These are phyloP conservation scores for Hypoxylon trugodes DNA, from an alignment of 495 filamentous ascomycete genomes.

Conservation along the genomic window DNA sequence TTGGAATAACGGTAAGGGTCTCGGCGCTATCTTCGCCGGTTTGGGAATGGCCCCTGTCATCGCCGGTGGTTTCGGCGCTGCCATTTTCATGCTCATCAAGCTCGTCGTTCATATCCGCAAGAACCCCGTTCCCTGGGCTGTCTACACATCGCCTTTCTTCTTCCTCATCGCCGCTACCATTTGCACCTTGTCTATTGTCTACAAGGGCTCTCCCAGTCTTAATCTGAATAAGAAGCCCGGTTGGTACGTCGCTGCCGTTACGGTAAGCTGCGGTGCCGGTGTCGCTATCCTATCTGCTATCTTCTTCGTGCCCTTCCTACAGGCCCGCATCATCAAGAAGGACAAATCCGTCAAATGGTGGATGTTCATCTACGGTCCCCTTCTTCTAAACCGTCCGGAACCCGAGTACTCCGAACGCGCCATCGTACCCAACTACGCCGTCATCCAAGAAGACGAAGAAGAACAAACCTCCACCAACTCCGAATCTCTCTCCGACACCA, in stretches of 20 bases:
- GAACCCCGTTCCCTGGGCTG: slow-evolving; percentile 64
- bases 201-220: slow-evolving; percentile 69
- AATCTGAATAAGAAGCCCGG: slow-evolving; percentile 62
- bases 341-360: slow-evolving; percentile 64
- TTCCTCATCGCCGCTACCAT: slow-evolving; percentile 66
- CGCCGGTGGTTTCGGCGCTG: slow-evolving; percentile 62
- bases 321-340: slow-evolving; percentile 63
- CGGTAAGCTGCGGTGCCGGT: slow-evolving; percentile 61
- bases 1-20: slow-evolving; percentile 66
- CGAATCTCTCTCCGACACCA: slow-evolving; percentile 30
- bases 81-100: slow-evolving; percentile 70
- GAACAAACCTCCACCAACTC: slow-evolving; percentile 22
- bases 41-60: slow-evolving; percentile 69
- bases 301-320: slow-evolving; percentile 68
- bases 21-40: slow-evolving; percentile 68
- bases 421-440: slow-evolving; percentile 49
- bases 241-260: slow-evolving; percentile 65
- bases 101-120: slow-evolving; percentile 63
- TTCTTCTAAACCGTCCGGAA: slow-evolving; percentile 58
- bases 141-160: slow-evolving; percentile 66
- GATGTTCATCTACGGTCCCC: slow-evolving; percentile 61
- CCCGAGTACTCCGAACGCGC: slow-evolving; percentile 53
- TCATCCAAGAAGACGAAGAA: slow-evolving; percentile 41
- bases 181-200: slow-evolving; percentile 68
- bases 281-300: slow-evolving; percentile 60